phyloP scores from a whole-genome alignment of 2,329 filamentous ascomycete species.

The Alternaria sp. region DNA sequence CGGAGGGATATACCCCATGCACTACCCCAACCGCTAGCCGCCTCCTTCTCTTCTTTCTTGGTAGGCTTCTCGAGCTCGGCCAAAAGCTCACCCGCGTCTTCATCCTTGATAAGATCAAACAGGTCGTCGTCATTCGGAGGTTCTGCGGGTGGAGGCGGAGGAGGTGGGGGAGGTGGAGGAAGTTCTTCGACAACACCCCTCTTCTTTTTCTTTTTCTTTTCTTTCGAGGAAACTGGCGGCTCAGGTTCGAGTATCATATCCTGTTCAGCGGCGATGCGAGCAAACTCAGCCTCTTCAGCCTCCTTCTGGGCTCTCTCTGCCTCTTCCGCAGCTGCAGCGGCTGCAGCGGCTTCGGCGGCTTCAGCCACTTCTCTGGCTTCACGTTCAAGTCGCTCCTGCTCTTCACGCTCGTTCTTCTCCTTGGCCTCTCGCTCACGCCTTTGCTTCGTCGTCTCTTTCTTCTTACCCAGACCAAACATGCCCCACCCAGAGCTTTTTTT shows the following conservation, averaged over 20 bases:
- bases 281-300: constrained; percentile 43
- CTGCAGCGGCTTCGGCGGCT: constrained; percentile 38
- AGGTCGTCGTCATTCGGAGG: constrained; percentile 43
- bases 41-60: constrained; percentile 40
- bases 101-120: constrained; percentile 46
- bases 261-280: constrained; percentile 49
- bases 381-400: constrained; percentile 39
- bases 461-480: constrained; percentile 35
- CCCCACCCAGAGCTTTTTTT: constrained; percentile 40
- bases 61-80: constrained; percentile 50
- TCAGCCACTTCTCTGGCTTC: constrained; percentile 44
- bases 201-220: constrained; percentile 52
- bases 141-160: constrained; percentile 24
- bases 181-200: constrained; percentile 31
- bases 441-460: constrained; percentile 49
- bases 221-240: constrained; percentile 30
- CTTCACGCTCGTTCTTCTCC: constrained; percentile 42
- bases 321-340: constrained; percentile 43
- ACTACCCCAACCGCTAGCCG: constrained; percentile 49
- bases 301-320: constrained; percentile 47
- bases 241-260: constrained; percentile 35
- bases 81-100: constrained; percentile 44
- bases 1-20: constrained; percentile 58
- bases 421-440: constrained; percentile 40
- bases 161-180: constrained; percentile 27